Conservation (phyloP, 1,284 basidiomycete species). For the Cystobasidium pallidum region DNA sequence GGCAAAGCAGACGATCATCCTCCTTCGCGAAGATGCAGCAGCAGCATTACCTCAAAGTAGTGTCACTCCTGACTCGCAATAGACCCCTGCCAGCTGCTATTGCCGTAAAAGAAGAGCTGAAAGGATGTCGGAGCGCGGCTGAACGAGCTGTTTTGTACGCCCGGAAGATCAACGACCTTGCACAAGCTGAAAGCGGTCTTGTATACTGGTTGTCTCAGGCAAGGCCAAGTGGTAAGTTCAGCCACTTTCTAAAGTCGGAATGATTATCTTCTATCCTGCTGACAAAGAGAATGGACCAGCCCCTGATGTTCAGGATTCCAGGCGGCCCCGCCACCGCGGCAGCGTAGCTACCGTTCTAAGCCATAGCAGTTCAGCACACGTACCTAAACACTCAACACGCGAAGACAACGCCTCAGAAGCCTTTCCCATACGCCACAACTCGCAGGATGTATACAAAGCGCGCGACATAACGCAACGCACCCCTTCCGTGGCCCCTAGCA, state of each 20-base stretch:
- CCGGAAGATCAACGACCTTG: conserved; percentile 78
- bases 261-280: background rate
- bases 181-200: conserved; percentile 75
- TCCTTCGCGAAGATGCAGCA: background rate
- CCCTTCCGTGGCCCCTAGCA: conserved; percentile 38
- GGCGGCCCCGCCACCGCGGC: background rate
- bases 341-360: conserved; percentile 3
- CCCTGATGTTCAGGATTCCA: background rate
- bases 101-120: conserved; percentile 61
- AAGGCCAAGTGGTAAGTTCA: background rate
- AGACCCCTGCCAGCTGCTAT: conserved; percentile 45
- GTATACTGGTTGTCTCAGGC: conserved; percentile 64
- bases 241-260: background rate
- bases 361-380: background rate
- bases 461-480: conserved; percentile 33
- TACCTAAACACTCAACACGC: background rate
- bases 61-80: conserved; percentile 11
- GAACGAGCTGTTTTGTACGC: conserved; percentile 80
- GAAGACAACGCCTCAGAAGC: conserved; percentile 12
- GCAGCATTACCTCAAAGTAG: conserved; percentile 8
- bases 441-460: conserved; percentile 18
- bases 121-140: conserved; percentile 64
- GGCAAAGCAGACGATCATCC: background rate
- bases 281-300: background rate
- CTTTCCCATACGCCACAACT: conserved; percentile 9